A percentile compares a stretch with the other conserved stretches of the same genome.
These are phyloP conservation scores for Papiliotrema fonsecae DNA, from an alignment of 1,284 basidiomycete genomes.

Conservation along the genomic window DNA sequence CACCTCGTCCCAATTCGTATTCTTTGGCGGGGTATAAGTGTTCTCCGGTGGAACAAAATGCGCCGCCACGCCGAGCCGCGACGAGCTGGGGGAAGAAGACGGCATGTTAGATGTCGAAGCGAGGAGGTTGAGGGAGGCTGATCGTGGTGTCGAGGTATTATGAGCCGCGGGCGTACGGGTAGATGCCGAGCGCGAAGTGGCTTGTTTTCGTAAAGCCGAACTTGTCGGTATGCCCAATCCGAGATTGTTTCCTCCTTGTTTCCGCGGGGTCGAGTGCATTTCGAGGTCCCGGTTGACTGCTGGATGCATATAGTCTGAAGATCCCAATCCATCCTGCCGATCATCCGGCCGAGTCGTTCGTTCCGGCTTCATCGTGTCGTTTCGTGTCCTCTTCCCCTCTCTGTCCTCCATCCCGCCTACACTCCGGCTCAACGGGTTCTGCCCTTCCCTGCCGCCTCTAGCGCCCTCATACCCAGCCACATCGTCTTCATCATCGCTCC, in stretches of 20 bases:
- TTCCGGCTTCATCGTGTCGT: neutral
- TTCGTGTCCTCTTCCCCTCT: neutral
- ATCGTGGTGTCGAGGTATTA: constrained; percentile 12
- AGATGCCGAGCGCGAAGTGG: neutral
- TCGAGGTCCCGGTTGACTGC: too few species aligned
- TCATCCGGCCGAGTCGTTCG: neutral
- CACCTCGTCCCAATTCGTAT: constrained; percentile 50
- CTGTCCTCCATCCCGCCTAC: neutral
- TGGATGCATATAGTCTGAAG: too few species aligned
- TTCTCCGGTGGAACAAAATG: constrained; percentile 41
- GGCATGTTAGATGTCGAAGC: constrained; percentile 4
- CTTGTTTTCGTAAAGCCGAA: neutral
- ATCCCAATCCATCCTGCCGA: too few species aligned
- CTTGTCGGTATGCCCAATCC: neutral
- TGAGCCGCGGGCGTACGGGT: neutral
- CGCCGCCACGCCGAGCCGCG: constrained; percentile 34
- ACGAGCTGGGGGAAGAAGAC: constrained; percentile 2
- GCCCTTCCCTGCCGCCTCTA: neutral
- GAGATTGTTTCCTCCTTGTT: neutral
- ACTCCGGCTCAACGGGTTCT: neutral
- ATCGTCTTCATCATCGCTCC: constrained; percentile 1
- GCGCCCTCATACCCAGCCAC: neutral
- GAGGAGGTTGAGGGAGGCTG: constrained; percentile 25
- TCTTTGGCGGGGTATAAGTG: constrained; percentile 43
- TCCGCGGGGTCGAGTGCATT: too few species aligned